Base-by-base conservation (phyloP, 805 yeast species). In the Brettanomyces anomalus region DNA sequence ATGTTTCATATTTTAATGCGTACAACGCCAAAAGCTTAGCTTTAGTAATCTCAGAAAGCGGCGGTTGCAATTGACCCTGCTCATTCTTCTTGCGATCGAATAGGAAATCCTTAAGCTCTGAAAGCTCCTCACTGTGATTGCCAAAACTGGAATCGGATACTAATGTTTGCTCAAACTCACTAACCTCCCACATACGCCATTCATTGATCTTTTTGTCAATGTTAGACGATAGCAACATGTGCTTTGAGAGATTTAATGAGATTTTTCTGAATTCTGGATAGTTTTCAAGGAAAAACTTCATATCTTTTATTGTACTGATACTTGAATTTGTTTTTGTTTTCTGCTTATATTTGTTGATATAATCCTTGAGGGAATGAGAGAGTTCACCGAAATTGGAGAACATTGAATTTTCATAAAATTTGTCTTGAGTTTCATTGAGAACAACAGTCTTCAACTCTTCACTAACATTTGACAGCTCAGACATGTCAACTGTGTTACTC, bases 261-360 rank as follows among this genome's bases (percentile, higher is more conserved):
- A 90, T 68, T 56, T 85, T 87, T 51, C 87, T 81, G 60, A 85
- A 89, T 58, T 93, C 98, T 1, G 99, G 99, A 55, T 84, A 88
- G 48, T 86, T 86, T 45, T 89, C 96, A 44, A 93, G 79, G 54
- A 90, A 85, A 52, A 79, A 78, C 61, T 90, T 93, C 77, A 93
- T 84, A 55, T 93, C 98, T 16, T 85, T 79, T 37, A 93, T 77
- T 32, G 93, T 80, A 49, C 79, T 79, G 48, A 90, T 72, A 47
- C 80, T 78, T 38, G 77, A 77, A 41, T 79, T 77, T 17, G 81
- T 74, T 53, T 88, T 84, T 1, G 97, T 85, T 55, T 84, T 85
- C 17, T 69, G 59, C 56, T 87, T 90, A 62, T 88, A 93, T 37
- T 77, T 80, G 43, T 79, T 81, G 28, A 93, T 96, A 55, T 85